A percentile compares a stretch with the other conserved stretches of the same genome.
phyloP scores from a whole-genome alignment of 345 rosid species.

The Eucalyptus coolabah region DNA sequence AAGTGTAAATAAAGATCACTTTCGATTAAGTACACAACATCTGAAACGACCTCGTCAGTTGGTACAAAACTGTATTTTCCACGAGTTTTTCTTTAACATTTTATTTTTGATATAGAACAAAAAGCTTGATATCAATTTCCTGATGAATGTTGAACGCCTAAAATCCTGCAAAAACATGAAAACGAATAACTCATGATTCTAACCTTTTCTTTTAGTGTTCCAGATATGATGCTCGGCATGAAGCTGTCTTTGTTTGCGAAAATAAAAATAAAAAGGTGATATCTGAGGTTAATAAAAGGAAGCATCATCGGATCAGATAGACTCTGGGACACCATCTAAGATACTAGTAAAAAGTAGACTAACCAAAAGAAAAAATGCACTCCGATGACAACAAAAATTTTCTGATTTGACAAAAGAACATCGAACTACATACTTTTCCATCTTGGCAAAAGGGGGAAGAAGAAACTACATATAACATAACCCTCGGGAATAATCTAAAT shows the following conservation, averaged over 20 bases:
- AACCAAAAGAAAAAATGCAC: background rate
- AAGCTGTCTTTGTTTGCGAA: background rate
- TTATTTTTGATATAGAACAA: background rate
- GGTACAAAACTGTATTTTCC: background rate
- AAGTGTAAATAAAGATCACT: background rate
- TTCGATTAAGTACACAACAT: background rate
- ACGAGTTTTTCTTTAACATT: background rate
- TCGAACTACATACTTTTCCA: background rate
- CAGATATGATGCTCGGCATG: background rate
- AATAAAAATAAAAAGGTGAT: background rate
- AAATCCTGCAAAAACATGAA: background rate
- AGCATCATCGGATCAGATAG: background rate
- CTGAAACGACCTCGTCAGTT: background rate
- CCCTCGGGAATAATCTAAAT: background rate
- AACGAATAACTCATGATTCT: background rate
- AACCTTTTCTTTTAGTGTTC: background rate
- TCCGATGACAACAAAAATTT: background rate
- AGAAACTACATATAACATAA: background rate
- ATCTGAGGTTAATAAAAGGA: background rate
- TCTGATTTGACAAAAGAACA: background rate
- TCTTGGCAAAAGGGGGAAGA: background rate
- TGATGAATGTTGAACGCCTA: background rate
- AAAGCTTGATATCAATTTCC: background rate
- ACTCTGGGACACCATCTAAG: background rate
- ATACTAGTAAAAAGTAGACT: background rate